Conservation (phyloP, 164 flowering plant genomes). For the Vitis cinerea region DNA sequence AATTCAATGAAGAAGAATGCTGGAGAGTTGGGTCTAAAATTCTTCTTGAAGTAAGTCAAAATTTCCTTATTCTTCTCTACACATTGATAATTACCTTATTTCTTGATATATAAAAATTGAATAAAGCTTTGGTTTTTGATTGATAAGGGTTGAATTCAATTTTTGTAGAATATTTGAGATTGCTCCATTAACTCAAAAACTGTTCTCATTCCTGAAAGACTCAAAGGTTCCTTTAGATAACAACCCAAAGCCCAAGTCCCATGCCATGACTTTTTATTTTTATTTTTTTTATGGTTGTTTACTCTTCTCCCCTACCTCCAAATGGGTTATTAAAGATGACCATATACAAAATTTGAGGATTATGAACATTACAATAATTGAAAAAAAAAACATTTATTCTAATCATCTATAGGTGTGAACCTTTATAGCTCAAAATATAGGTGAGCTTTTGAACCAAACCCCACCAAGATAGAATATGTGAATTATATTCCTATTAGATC, state of each 20-base stretch:
- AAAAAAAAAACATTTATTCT: too few species aligned
- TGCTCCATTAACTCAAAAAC: slow-evolving; percentile 59
- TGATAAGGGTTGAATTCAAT: neutral
- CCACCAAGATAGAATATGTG: too few species aligned
- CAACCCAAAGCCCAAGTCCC: slow-evolving; percentile 48
- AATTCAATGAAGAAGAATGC: slow-evolving; percentile 50
- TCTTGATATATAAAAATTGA: neutral
- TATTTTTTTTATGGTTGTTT: too few species aligned
- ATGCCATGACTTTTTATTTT: too few species aligned
- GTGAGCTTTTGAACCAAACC: too few species aligned
- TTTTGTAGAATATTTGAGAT: slow-evolving; percentile 60
- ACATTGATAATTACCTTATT: neutral
- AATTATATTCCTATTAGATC: too few species aligned
- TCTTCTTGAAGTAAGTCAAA: slow-evolving; percentile 49
- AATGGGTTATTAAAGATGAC: too few species aligned
- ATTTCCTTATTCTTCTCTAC: neutral
- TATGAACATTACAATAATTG: too few species aligned
- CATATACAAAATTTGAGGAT: too few species aligned
- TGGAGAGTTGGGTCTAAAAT: slow-evolving; percentile 51
- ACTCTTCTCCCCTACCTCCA: slow-evolving; percentile 28
- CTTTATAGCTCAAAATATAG: too few species aligned
- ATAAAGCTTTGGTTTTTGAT: neutral
- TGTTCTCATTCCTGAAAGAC: slow-evolving; percentile 69
- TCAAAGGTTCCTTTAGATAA: slow-evolving; percentile 56
- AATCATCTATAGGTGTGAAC: too few species aligned